Conservation (phyloP, 176 grass and related monocot species). For the Eleusine coracana region DNA sequence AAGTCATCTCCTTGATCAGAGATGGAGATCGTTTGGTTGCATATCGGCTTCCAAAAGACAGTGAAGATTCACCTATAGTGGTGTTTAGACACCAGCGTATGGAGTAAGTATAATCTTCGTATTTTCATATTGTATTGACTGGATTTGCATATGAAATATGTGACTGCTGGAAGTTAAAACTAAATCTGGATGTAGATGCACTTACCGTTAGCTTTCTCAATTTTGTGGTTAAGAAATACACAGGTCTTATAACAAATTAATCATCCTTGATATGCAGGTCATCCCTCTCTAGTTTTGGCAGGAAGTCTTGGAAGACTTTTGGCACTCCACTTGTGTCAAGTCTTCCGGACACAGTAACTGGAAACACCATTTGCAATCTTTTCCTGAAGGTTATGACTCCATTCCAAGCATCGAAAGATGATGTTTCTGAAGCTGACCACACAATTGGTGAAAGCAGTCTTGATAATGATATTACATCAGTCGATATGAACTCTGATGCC, state of each 20-base stretch:
- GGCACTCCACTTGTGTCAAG: slow-evolving; percentile 75
- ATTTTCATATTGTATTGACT: slow-evolving; percentile 29
- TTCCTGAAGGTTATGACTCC: slow-evolving; percentile 72
- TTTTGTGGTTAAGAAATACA: slow-evolving; percentile 15
- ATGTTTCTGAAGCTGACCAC: slow-evolving; percentile 39
- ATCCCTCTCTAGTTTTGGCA: slow-evolving; percentile 54
- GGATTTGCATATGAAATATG: slow-evolving; percentile 14
- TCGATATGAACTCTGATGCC: slow-evolving; percentile 31
- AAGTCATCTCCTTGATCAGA: slow-evolving; percentile 83
- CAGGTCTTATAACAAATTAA: neutral
- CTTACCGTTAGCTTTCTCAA: slow-evolving; percentile 8
- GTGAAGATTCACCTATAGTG: slow-evolving; percentile 61
- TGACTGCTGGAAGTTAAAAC: neutral
- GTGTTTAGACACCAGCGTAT: slow-evolving; percentile 81
- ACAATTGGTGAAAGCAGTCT: slow-evolving; percentile 30
- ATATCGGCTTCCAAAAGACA: slow-evolving; percentile 79
- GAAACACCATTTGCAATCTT: slow-evolving; percentile 50
- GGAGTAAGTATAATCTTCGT: slow-evolving; percentile 67
- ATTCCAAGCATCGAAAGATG: slow-evolving; percentile 54
- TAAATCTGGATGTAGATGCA: slow-evolving; percentile 11
- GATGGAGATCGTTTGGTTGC: slow-evolving; percentile 86
- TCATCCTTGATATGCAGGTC: slow-evolving; percentile 40
- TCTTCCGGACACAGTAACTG: slow-evolving; percentile 62
- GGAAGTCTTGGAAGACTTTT: slow-evolving; percentile 82
- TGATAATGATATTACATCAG: slow-evolving; percentile 35